Evolutionary conservation across 2,329 filamentous ascomycete species (phyloP).

Genomic region (Apiospora malaysiana): DNA sequence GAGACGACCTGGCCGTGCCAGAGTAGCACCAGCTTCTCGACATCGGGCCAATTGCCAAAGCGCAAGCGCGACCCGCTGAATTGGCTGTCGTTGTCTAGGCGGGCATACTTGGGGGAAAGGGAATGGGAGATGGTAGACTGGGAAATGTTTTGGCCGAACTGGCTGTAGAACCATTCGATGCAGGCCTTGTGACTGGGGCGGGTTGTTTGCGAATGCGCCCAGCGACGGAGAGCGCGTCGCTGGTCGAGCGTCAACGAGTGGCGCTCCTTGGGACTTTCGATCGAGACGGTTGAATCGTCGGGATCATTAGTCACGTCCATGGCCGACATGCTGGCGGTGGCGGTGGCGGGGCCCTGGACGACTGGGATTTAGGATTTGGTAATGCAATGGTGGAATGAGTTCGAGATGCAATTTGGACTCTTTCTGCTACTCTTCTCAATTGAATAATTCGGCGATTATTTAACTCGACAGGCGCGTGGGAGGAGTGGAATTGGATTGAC

Average conservation of each 20-base stretch:
- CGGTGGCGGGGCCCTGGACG: neutral
- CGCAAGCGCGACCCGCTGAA: slow-evolving; percentile 67
- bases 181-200: slow-evolving; percentile 66
- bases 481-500: neutral
- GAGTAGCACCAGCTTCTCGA: slow-evolving; percentile 85
- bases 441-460: slow-evolving; percentile 10
- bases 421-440: neutral
- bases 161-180: slow-evolving; percentile 66
- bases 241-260: slow-evolving; percentile 68
- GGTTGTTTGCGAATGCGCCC: slow-evolving; percentile 62
- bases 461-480: neutral
- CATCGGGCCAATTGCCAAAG: slow-evolving; percentile 69
- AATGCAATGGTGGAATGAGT: neutral
- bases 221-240: slow-evolving; percentile 63
- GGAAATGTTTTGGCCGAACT: slow-evolving; percentile 66
- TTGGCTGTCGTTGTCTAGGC: slow-evolving; percentile 65
- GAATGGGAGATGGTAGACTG: slow-evolving; percentile 69
- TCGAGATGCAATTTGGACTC: neutral
- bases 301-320: slow-evolving; percentile 16
- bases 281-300: slow-evolving; percentile 13
- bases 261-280: slow-evolving; percentile 46
- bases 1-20: slow-evolving; percentile 54
- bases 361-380: neutral
- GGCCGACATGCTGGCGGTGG: neutral
- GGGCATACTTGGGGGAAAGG: slow-evolving; percentile 65